Conservation (phyloP, 1,284 basidiomycete genomes). For the Sporisorium sorghi region DNA sequence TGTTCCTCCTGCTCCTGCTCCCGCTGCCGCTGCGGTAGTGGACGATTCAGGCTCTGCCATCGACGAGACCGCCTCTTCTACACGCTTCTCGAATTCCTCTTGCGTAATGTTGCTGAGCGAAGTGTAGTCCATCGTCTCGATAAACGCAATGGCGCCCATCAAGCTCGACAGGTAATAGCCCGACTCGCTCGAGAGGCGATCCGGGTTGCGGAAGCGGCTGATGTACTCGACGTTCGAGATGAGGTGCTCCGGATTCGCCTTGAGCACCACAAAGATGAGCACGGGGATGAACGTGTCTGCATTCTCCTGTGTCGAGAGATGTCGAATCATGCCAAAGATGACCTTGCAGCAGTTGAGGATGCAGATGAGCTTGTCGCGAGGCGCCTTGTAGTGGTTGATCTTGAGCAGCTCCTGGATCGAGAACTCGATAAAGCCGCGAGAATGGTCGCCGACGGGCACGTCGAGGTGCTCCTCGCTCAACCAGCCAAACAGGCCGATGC, state of each 20-base stretch:
- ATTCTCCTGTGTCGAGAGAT: slow-evolving; percentile 73
- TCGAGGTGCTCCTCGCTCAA: slow-evolving; percentile 89
- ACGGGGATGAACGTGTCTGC: slow-evolving; percentile 93
- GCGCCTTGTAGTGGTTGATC: slow-evolving; percentile 98
- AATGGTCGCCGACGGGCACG: slow-evolving; percentile 63
- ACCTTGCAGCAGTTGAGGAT: slow-evolving; percentile 98
- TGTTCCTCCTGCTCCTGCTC: slow-evolving; percentile 4
- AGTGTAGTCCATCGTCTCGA: slow-evolving; percentile 95
- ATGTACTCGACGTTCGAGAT: slow-evolving; percentile 93
- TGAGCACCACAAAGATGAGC: slow-evolving; percentile 91
- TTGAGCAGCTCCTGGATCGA: slow-evolving; percentile 88
- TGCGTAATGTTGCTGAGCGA: slow-evolving; percentile 90
- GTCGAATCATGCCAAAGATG: slow-evolving; percentile 94
- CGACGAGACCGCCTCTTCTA: slow-evolving; percentile 54
- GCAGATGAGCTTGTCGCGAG: slow-evolving; percentile 96
- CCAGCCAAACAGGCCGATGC: slow-evolving; percentile 93
- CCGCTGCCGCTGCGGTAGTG: slow-evolving; percentile 3
- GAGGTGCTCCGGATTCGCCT: slow-evolving; percentile 90
- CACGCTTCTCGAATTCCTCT: slow-evolving; percentile 82
- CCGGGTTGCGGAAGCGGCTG: slow-evolving; percentile 89
- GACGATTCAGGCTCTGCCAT: slow-evolving; percentile 38
- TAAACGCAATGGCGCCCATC: slow-evolving; percentile 83
- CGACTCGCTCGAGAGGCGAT: slow-evolving; percentile 90
- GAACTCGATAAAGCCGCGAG: slow-evolving; percentile 88
- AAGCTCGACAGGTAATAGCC: slow-evolving; percentile 97